These are phyloP conservation scores for Trametes elegans DNA, from an alignment of 768 basidiomycete genomes.

Conservation along the genomic window DNA sequence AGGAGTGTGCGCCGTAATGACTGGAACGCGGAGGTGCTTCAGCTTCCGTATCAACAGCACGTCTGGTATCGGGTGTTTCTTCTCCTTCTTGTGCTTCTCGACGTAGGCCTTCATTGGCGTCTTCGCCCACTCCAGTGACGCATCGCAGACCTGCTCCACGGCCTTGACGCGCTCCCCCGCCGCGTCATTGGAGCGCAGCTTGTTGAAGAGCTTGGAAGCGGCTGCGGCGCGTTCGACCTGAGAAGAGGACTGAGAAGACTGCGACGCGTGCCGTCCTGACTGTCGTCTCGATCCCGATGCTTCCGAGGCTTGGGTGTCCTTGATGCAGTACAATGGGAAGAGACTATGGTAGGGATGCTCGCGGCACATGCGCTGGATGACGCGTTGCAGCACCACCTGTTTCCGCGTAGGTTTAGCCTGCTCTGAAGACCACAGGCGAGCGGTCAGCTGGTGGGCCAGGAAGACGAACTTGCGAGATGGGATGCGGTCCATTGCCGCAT, in stretches of 20 bases:
- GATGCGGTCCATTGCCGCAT: slow-evolving; percentile 51
- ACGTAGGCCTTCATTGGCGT: slow-evolving; percentile 42
- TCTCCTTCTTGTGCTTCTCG: slow-evolving; percentile 20
- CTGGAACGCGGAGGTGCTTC: slow-evolving; percentile 66
- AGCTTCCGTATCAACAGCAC: slow-evolving; percentile 47
- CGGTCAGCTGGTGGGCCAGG: slow-evolving; percentile 89
- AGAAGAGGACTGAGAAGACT: slow-evolving; percentile 31
- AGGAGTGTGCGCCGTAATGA: slow-evolving; percentile 70
- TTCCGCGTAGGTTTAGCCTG: slow-evolving; percentile 28
- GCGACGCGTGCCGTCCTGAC: slow-evolving; percentile 43
- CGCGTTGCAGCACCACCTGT: slow-evolving; percentile 59
- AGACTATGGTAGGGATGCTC: slow-evolving; percentile 95
- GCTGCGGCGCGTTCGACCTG: slow-evolving; percentile 63
- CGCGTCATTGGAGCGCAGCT: slow-evolving; percentile 43
- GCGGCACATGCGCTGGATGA: slow-evolving; percentile 73
- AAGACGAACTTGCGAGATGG: slow-evolving; percentile 90
- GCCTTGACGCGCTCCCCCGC: slow-evolving; percentile 42
- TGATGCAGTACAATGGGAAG: slow-evolving; percentile 84
- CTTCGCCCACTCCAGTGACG: slow-evolving; percentile 74
- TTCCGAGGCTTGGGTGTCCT: slow-evolving; percentile 32
- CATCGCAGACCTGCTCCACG: slow-evolving; percentile 60
- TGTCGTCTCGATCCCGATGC: slow-evolving; percentile 37
- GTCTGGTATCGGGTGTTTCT: slow-evolving; percentile 41
- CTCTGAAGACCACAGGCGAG: slow-evolving; percentile 62
- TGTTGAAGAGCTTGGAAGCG: slow-evolving; percentile 59